These are phyloP conservation scores for Xylaria sp. DNA, from an alignment of 2,329 filamentous ascomycete genomes.

Conservation along the genomic window DNA sequence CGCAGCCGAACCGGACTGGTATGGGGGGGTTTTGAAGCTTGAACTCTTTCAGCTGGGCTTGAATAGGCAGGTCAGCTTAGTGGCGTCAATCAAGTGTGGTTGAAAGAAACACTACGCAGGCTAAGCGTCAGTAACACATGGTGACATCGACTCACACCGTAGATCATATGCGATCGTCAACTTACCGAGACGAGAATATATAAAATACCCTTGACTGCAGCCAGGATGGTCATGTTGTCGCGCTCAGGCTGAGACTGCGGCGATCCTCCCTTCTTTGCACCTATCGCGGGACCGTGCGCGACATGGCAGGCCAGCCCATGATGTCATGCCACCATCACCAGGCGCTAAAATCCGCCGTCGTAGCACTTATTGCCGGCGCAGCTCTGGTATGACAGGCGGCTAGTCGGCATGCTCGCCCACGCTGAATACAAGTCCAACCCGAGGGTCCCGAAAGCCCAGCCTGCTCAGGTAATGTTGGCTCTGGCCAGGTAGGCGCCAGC, in stretches of 20 bases:
- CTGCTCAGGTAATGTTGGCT: conserved; percentile 2
- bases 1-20: background rate
- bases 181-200: conserved; percentile 6
- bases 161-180: background rate
- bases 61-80: background rate
- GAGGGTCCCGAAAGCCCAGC: background rate
- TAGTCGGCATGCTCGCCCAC: background rate
- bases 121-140: conserved; percentile 2
- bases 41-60: background rate
- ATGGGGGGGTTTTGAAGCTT: background rate
- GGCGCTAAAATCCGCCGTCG: background rate
- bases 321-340: conserved; percentile 11
- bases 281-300: background rate
- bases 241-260: background rate
- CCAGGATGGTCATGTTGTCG: background rate
- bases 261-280: background rate
- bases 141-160: background rate
- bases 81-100: background rate
- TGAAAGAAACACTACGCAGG: background rate
- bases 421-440: background rate
- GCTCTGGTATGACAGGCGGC: background rate
- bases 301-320: conserved; percentile 4
- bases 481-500: conserved; percentile 13
- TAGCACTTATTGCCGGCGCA: background rate
- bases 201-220: background rate